These are phyloP conservation scores for Epicoccum nigrum DNA, from an alignment of 2,329 filamentous ascomycete species.

Conservation along the genomic window DNA sequence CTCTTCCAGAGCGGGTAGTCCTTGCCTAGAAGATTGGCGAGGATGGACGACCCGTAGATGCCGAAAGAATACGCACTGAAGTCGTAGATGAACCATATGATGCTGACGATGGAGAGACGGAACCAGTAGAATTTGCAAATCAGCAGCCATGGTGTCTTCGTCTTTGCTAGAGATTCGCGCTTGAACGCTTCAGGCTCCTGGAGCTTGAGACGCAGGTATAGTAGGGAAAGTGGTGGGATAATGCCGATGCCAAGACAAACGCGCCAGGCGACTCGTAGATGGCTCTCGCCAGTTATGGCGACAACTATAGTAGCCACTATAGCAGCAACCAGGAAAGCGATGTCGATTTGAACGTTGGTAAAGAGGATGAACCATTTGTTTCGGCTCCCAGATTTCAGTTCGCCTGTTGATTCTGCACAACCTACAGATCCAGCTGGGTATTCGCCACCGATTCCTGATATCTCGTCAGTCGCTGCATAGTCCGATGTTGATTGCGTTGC, in stretches of 20 bases:
- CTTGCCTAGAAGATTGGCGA: conserved; percentile 67
- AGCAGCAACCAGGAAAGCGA: conserved; percentile 80
- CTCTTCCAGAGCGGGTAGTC: conserved; percentile 71
- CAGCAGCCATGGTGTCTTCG: conserved; percentile 49
- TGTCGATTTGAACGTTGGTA: conserved; percentile 86
- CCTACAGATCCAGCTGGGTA: conserved; percentile 85
- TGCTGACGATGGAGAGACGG: conserved; percentile 58
- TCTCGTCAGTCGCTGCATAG: not conserved
- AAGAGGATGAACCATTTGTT: conserved; percentile 85
- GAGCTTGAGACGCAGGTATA: conserved; percentile 64
- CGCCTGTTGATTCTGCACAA: conserved; percentile 81
- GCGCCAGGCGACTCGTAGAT: conserved; percentile 80
- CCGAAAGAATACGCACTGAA: conserved; percentile 86
- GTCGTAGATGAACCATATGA: conserved; percentile 64
- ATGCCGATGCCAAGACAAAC: conserved; percentile 68
- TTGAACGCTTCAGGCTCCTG: conserved; percentile 61
- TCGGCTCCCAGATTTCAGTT: conserved; percentile 78
- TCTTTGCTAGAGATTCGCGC: conserved; percentile 55
- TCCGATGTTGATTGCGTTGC: too few species aligned
- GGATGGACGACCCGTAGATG: conserved; percentile 80
- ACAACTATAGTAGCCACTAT: conserved; percentile 75
- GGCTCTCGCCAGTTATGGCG: conserved; percentile 59
- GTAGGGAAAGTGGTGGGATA: conserved; percentile 58
- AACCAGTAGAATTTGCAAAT: conserved; percentile 63
- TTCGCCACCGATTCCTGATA: conserved; percentile 72